Evolutionary conservation across 352 stramenopile genomes (phyloP).

Genomic region (Pythium folliculosum): DNA sequence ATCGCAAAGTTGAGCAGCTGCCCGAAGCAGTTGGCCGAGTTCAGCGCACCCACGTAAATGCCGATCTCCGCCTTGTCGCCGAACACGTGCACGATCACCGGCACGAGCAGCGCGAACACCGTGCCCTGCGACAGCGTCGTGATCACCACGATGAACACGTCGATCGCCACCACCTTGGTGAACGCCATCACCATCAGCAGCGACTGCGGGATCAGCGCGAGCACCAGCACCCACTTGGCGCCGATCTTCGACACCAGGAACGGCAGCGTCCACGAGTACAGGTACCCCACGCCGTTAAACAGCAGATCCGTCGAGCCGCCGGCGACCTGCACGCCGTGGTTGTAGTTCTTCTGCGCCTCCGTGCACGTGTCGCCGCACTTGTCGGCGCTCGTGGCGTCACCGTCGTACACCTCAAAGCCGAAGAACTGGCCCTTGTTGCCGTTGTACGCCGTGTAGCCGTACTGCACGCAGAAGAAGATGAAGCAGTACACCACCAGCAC

Average conservation of each 20-base stretch:
- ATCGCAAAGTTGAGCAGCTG: slow-evolving; percentile 71
- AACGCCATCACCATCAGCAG: slow-evolving; percentile 52
- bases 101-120: slow-evolving; percentile 56
- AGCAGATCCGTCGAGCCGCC: slow-evolving; percentile 34
- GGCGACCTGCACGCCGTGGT: slow-evolving; percentile 42
- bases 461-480: slow-evolving; percentile 45
- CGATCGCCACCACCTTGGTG: slow-evolving; percentile 34
- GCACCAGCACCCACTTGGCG: slow-evolving; percentile 32
- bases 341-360: slow-evolving; percentile 36
- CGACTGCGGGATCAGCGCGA: slow-evolving; percentile 40
- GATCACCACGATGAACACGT: slow-evolving; percentile 44
- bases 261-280: slow-evolving; percentile 39
- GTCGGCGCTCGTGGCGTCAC: slow-evolving; percentile 21
- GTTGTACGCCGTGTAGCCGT: slow-evolving; percentile 57
- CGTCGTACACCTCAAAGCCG: slow-evolving; percentile 37
- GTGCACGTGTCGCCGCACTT: slow-evolving; percentile 39
- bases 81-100: too few species aligned
- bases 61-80: too few species aligned
- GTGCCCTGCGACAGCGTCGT: slow-evolving; percentile 47
- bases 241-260: slow-evolving; percentile 41
- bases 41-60: too few species aligned
- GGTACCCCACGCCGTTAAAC: slow-evolving; percentile 41
- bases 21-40: too few species aligned
- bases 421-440: slow-evolving; percentile 62
- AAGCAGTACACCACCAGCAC: slow-evolving; percentile 37